These are phyloP conservation scores for Tetracladium maxilliforme DNA, from an alignment of 2,329 filamentous ascomycete genomes.

Conservation along the genomic window DNA sequence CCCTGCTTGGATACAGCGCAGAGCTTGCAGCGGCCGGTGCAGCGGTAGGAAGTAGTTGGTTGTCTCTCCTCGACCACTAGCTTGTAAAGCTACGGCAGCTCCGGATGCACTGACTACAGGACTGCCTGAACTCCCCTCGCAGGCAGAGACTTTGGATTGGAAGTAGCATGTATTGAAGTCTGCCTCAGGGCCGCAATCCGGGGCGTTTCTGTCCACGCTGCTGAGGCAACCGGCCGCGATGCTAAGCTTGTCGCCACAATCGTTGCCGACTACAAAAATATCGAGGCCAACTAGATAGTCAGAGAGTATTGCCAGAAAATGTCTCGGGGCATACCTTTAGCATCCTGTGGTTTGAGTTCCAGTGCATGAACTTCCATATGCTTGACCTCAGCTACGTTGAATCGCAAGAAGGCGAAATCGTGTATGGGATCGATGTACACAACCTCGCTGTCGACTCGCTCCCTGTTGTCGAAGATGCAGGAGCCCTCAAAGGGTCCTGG, in stretches of 20 bases:
- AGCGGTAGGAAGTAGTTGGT: conserved; percentile 96
- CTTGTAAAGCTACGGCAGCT: conserved; percentile 81
- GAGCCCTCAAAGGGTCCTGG: conserved; percentile 96
- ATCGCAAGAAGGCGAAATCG: conserved; percentile 93
- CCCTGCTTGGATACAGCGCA: conserved; percentile 70
- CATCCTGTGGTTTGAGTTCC: conserved; percentile 69
- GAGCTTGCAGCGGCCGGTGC: conserved; percentile 74
- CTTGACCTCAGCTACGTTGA: conserved; percentile 90
- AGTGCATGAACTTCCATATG: conserved; percentile 86
- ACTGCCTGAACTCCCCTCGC: conserved; percentile 94
- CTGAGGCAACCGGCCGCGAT: conserved; percentile 96
- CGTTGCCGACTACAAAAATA: conserved; percentile 94
- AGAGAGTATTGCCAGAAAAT: conserved; percentile 10
- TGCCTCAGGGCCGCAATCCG: conserved; percentile 94
- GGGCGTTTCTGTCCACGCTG: conserved; percentile 86
- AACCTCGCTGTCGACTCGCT: conserved; percentile 87
- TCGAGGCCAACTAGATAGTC: conserved; percentile 61
- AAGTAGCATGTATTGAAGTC: conserved; percentile 97
- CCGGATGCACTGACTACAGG: conserved; percentile 95
- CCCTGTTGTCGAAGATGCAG: conserved; percentile 97
- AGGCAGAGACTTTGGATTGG: conserved; percentile 91
- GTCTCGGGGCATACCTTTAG: too few species aligned
- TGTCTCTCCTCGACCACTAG: conserved; percentile 83
- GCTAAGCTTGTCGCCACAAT: conserved; percentile 95
- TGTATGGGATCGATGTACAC: conserved; percentile 97